Evolutionary conservation across 108 stramenopile species (phyloP).

Genomic region (Cylindrotheca closterium): DNA sequence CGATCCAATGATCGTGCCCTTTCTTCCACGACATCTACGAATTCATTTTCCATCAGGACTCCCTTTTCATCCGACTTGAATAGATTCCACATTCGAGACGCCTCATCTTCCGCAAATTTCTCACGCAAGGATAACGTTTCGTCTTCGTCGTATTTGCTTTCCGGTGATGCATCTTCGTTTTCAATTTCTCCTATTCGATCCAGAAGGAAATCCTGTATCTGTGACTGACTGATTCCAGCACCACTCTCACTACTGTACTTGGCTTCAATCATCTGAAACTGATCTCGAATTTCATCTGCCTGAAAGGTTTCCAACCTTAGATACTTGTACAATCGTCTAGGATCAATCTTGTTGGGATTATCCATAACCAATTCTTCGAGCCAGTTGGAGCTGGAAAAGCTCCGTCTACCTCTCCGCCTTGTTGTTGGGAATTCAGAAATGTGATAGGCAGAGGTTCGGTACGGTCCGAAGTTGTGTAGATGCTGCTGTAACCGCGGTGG

Average conservation of each 20-base stretch:
- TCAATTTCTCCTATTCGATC: conserved; percentile 7
- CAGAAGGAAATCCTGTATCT: conserved; percentile 4
- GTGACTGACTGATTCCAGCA: not conserved
- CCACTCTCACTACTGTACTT: not conserved
- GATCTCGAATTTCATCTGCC: conserved; percentile 3
- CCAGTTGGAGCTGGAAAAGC: not conserved
- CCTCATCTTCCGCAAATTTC: conserved; percentile 10
- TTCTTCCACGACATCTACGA: conserved; percentile 21
- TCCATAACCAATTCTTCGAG: not conserved
- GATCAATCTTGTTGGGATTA: conserved; percentile 4
- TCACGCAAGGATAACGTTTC: conserved; percentile 4
- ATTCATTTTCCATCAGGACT: conserved; percentile 32
- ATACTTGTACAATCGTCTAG: conserved; percentile 9
- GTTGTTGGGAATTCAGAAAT: too few species aligned
- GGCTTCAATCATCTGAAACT: conserved; percentile 3
- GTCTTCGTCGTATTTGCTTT: not conserved
- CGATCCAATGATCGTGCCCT: conserved; percentile 51
- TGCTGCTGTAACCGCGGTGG: too few species aligned
- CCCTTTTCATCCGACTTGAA: not conserved
- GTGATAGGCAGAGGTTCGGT: too few species aligned
- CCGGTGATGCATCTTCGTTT: not conserved
- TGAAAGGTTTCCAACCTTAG: conserved; percentile 6
- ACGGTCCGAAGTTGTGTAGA: too few species aligned
- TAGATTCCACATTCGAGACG: conserved; percentile 19
- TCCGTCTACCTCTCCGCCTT: too few species aligned